Percentiles rank a stretch among this genome's conserved stretches.
These are phyloP conservation scores for Neopestalotiopsis clavispora DNA, from an alignment of 2,329 filamentous ascomycete genomes.

Conservation along the genomic window DNA sequence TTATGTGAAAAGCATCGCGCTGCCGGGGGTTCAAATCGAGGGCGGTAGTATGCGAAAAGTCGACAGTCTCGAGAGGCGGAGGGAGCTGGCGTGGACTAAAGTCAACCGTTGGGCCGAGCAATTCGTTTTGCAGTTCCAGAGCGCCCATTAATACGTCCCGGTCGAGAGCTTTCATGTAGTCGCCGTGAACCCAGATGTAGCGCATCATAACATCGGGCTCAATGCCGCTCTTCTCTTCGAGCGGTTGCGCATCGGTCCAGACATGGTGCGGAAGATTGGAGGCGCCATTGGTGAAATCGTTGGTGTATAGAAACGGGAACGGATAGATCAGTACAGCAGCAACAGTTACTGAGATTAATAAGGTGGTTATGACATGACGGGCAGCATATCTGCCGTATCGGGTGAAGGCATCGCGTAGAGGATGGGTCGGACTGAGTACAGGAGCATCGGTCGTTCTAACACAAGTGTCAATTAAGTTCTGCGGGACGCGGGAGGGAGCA, in stretches of 20 bases:
- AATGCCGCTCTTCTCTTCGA: constrained; percentile 54
- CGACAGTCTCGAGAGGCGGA: constrained; percentile 8
- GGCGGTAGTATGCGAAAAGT: constrained; percentile 27
- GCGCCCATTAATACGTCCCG: constrained; percentile 68
- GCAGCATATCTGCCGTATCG: constrained; percentile 74
- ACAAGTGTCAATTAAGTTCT: constrained; percentile 12
- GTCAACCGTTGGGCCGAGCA: constrained; percentile 65
- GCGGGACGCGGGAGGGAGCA: constrained; percentile 16
- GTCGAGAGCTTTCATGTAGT: constrained; percentile 78
- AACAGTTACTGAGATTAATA: constrained; percentile 74
- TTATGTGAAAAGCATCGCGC: constrained; percentile 61
- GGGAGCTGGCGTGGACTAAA: constrained; percentile 53
- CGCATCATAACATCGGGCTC: constrained; percentile 79
- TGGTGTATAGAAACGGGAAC: constrained; percentile 75
- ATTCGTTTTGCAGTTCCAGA: constrained; percentile 70
- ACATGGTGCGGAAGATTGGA: constrained; percentile 79
- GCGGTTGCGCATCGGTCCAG: constrained; percentile 75
- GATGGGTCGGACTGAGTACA: constrained; percentile 65
- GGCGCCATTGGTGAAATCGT: constrained; percentile 72
- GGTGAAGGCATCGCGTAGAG: constrained; percentile 67
- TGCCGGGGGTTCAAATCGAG: constrained; percentile 46
- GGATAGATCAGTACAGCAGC: constrained; percentile 75
- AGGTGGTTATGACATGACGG: constrained; percentile 74
- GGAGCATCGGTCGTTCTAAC: constrained; percentile 76
- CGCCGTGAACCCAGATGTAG: constrained; percentile 81